These are phyloP conservation scores for Dichomitus squalens DNA, from an alignment of 1,284 basidiomycete genomes.

Conservation along the genomic window DNA sequence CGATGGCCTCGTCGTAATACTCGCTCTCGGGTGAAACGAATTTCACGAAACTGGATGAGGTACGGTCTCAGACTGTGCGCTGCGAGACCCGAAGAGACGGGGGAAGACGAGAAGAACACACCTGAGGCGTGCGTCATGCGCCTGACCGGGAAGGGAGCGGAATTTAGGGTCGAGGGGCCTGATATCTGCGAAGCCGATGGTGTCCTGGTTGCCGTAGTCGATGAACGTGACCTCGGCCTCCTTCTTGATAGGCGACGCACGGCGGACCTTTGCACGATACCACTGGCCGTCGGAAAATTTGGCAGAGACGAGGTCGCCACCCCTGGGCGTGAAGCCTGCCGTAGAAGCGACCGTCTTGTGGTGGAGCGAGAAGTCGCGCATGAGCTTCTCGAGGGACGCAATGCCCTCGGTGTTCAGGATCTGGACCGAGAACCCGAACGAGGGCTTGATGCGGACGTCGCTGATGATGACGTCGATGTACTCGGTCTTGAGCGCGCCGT, in stretches of 20 bases:
- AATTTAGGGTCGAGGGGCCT: slow-evolving; percentile 87
- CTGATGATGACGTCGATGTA: slow-evolving; percentile 94
- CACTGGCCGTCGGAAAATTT: slow-evolving; percentile 90
- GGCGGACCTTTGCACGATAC: slow-evolving; percentile 91
- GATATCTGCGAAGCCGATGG: slow-evolving; percentile 72
- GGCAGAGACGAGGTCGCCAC: slow-evolving; percentile 89
- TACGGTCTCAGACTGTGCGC: background rate
- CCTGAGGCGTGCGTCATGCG: slow-evolving; percentile 82
- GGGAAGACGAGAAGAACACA: slow-evolving; percentile 31
- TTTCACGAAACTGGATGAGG: slow-evolving; percentile 75
- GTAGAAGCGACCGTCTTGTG: slow-evolving; percentile 67
- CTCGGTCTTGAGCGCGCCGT: slow-evolving; percentile 70
- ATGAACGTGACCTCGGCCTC: slow-evolving; percentile 89
- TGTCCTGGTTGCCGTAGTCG: slow-evolving; percentile 91
- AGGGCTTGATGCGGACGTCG: slow-evolving; percentile 78
- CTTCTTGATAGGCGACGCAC: slow-evolving; percentile 81
- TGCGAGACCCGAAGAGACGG: background rate
- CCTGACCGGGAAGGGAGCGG: slow-evolving; percentile 82
- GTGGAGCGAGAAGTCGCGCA: slow-evolving; percentile 89
- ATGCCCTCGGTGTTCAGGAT: slow-evolving; percentile 90
- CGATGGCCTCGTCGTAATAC: slow-evolving; percentile 82
- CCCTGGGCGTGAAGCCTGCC: slow-evolving; percentile 74
- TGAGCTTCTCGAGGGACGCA: slow-evolving; percentile 87
- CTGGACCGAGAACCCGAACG: slow-evolving; percentile 90
- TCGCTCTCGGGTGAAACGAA: slow-evolving; percentile 79